A percentile compares a stretch with the other conserved stretches of the same genome.
Conservation (phyloP, 345 rosid species). For the Syzygium aromaticum region DNA sequence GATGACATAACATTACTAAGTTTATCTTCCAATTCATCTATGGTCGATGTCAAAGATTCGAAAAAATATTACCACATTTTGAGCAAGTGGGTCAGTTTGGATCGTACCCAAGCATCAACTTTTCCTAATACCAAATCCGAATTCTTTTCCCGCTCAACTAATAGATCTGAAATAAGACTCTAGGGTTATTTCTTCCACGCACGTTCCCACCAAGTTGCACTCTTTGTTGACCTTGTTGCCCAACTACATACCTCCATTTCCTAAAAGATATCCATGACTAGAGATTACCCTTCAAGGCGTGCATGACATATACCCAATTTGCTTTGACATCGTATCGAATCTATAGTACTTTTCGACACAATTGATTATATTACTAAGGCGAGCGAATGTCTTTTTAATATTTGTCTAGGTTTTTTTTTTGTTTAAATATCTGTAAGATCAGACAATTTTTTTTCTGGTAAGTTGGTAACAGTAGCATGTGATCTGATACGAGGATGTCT, state of each 20-base stretch:
- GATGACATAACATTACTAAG: neutral
- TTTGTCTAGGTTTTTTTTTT: neutral
- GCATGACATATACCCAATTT: too few species aligned
- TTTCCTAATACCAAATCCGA: neutral
- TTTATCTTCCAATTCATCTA: neutral
- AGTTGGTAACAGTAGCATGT: neutral
- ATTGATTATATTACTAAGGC: neutral
- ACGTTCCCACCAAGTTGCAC: neutral
- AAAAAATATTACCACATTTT: neutral
- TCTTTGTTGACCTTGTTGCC: neutral
- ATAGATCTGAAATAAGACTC: neutral
- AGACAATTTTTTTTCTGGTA: neutral
- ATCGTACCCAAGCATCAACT: neutral
- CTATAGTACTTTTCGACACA: rapidly evolving
- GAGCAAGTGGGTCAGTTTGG: rapidly evolving
- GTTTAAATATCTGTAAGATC: neutral
- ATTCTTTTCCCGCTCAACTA: neutral
- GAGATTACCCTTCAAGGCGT: neutral
- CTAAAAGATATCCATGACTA: too few species aligned
- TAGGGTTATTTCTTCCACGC: neutral
- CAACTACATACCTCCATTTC: too few species aligned
- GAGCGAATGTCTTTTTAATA: neutral
- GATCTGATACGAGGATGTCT: neutral
- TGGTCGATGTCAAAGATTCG: neutral
- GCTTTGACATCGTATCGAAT: neutral